Evolutionary conservation across 495 filamentous ascomycete genomes (phyloP), one percentile per base, ranked within the genome.

Genomic region (Ramalina intermedia): DNA sequence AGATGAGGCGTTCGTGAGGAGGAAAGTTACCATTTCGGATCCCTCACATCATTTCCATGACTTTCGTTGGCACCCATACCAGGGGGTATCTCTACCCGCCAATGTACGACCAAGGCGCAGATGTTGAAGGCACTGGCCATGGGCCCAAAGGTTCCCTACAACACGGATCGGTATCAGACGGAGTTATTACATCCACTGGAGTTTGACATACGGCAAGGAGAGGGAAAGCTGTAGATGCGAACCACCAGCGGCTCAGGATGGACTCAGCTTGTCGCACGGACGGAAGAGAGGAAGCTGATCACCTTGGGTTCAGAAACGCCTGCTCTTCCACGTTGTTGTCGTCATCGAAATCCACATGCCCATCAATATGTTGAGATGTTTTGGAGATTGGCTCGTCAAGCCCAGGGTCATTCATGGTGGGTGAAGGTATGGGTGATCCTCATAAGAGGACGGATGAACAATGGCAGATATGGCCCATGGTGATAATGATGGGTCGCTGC

Each of bases 91-190:
- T 72, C 69, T 53, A 81, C 78, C 43, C 83, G 69, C 87, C 87
- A 93, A 40, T 78, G 71, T 54, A 78, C 69, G 6, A 80, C 78
- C 33, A 94, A 66, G 23, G 84, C 80, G 59, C 83, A 85, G 37
- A 94, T 79, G 60, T 74, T 84, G 72, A 94, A 87, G 17, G 83
- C 80, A 70, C 68, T 81, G 18, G 86, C 87, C 49, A 91, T 84
- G 4, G 87, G 87, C 1, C 87, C 87, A 47, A 94, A 80, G 0
- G 85, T 89, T 38, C 82, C 86, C 41, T 67, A 48, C 12, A 41
- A 35, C 4, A 18, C 12, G 18, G 6, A 44, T 46, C 29, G 44
- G 37, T 21, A 42, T 11, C 14, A 1, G 5, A 33, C 12, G 1
- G 29, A 24, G 9, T 17, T 17, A 48, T 9, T 1, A 0, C 18